Evolutionary conservation across 805 yeast species (phyloP).

Genomic region (Ogataea thermomethanolica): DNA sequence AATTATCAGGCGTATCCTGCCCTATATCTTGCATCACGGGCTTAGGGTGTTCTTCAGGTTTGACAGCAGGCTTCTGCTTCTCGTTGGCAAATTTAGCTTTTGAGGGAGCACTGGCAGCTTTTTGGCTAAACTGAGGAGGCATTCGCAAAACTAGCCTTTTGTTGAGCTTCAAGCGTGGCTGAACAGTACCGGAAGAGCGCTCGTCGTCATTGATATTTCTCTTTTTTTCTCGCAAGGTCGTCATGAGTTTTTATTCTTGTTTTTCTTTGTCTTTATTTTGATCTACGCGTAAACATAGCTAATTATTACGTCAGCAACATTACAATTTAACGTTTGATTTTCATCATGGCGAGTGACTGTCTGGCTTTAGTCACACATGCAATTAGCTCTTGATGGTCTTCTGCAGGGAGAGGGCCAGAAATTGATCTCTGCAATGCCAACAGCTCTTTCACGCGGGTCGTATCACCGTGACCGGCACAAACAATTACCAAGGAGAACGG

Average conservation of each 20-base stretch:
- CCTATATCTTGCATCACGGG: not conserved
- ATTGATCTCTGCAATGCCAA: not conserved
- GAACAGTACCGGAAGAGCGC: slow-evolving; percentile 5
- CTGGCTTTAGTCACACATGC: slow-evolving; percentile 42
- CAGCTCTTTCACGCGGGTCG: slow-evolving; percentile 2
- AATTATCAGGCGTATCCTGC: not conserved
- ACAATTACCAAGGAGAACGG: slow-evolving; percentile 56
- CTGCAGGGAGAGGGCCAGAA: slow-evolving; percentile 3
- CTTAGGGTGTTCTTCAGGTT: not conserved
- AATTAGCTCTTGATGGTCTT: slow-evolving; percentile 2
- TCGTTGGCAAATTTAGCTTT: slow-evolving; percentile 3
- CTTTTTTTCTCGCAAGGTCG: slow-evolving; percentile 14
- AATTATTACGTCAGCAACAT: slow-evolving; percentile 1
- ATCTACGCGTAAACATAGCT: slow-evolving; percentile 2
- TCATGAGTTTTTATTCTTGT: slow-evolving; percentile 4
- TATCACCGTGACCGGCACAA: slow-evolving; percentile 59
- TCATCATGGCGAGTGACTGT: slow-evolving; percentile 53
- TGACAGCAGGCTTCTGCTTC: not conserved
- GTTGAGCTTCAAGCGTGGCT: slow-evolving; percentile 13
- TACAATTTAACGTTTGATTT: not conserved
- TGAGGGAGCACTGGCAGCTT: slow-evolving; percentile 1
- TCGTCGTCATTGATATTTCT: slow-evolving; percentile 15
- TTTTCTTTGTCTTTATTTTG: slow-evolving; percentile 6
- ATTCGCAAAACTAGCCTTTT: slow-evolving; percentile 19
- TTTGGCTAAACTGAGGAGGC: slow-evolving; percentile 17